Evolutionary conservation across 148 eudicot genomes (phyloP).

Genomic region (Agrostemma githago): DNA sequence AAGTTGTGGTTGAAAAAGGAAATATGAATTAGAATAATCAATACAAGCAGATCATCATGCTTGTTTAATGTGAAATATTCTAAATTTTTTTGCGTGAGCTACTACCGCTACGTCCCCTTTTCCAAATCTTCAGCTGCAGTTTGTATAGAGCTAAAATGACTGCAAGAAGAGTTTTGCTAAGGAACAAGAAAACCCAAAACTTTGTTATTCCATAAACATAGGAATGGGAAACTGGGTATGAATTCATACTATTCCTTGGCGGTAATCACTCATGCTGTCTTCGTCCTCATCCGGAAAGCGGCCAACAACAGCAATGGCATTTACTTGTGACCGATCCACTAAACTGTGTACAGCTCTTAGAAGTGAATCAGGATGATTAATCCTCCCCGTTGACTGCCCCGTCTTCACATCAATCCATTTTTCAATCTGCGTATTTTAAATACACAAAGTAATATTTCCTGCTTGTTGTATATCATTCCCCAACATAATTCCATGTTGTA

Average conservation of each 20-base stretch:
- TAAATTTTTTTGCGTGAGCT: neutral
- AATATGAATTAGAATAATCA: neutral
- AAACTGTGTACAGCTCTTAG: slow-evolving; percentile 68
- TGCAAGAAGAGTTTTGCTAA: neutral
- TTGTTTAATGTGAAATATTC: neutral
- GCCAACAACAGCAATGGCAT: slow-evolving; percentile 88
- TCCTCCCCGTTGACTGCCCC: slow-evolving; percentile 86
- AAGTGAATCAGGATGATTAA: slow-evolving; percentile 74
- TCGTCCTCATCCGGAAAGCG: slow-evolving; percentile 88
- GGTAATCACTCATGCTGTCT: slow-evolving; percentile 59
- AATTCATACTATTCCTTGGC: slow-evolving; percentile 73
- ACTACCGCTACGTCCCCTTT: neutral
- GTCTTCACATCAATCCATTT: slow-evolving; percentile 79
- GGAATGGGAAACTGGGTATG: neutral
- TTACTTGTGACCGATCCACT: slow-evolving; percentile 47
- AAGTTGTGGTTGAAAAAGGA: neutral
- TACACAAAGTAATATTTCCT: neutral
- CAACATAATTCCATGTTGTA: neutral
- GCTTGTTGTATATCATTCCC: neutral
- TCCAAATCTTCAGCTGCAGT: neutral
- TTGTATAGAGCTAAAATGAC: neutral
- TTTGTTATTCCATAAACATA: neutral
- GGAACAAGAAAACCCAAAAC: neutral
- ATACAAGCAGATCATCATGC: neutral
- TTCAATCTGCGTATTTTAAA: slow-evolving; percentile 48